Evolutionary conservation across 441 rosid species (phyloP).

Genomic region (Manihot esculenta): DNA sequence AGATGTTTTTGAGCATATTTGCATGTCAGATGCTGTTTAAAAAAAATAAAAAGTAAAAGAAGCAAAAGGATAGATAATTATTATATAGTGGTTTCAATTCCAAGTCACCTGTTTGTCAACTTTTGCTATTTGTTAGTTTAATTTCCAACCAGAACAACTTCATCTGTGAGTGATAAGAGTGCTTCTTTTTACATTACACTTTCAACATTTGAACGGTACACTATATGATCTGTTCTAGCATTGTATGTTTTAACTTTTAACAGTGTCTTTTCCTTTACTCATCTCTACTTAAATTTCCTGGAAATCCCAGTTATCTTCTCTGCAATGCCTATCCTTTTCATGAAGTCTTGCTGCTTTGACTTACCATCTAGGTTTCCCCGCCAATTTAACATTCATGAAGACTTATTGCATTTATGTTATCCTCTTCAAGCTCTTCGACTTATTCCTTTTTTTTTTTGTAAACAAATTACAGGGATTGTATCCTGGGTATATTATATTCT

Average conservation of each 20-base stretch:
- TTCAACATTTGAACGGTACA: not conserved
- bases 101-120: too few species aligned
- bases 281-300: not conserved
- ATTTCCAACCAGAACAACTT: too few species aligned
- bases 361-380: not conserved
- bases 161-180: too few species aligned
- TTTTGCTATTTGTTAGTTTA: too few species aligned
- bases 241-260: not conserved
- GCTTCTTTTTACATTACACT: not conserved
- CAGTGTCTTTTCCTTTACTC: not conserved
- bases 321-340: too few species aligned
- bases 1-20: not conserved
- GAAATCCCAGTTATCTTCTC: not conserved
- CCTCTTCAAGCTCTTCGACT: not conserved
- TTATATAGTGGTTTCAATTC: not conserved
- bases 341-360: not conserved
- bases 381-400: not conserved
- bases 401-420: not conserved
- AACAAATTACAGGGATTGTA: slow-evolving; percentile 67
- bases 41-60: too few species aligned
- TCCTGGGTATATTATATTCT: slow-evolving; percentile 92
- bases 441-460: not conserved
- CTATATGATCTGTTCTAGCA: not conserved
- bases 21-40: not conserved
- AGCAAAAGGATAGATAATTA: not conserved